These are phyloP conservation scores for Chaetomium sp. DNA, from an alignment of 2,329 filamentous ascomycete species.

Conservation along the genomic window DNA sequence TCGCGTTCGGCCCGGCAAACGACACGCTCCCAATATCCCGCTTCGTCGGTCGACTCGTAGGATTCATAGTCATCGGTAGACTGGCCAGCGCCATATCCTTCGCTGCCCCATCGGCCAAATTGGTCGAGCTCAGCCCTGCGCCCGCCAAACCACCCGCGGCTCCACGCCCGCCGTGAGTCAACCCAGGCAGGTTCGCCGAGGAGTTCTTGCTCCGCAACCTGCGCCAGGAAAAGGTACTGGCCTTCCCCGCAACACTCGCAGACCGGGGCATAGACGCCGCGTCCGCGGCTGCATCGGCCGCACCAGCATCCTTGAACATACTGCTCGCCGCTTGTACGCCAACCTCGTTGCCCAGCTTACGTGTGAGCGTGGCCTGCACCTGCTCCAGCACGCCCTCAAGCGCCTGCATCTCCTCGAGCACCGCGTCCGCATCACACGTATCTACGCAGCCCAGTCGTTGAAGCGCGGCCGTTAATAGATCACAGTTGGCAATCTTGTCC, in stretches of 20 bases:
- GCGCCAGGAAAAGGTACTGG: conserved; percentile 79
- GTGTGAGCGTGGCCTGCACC: conserved; percentile 66
- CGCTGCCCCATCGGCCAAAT: conserved; percentile 32
- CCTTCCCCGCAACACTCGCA: conserved; percentile 63
- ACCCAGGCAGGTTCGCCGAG: conserved; percentile 51
- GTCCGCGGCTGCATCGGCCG: conserved; percentile 23
- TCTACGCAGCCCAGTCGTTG: conserved; percentile 79
- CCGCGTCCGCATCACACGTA: conserved; percentile 81
- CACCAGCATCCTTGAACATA: conserved; percentile 65
- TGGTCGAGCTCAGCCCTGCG: conserved; percentile 25
- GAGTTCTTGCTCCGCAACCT: conserved; percentile 87
- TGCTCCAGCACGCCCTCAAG: conserved; percentile 82
- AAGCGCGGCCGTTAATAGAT: conserved; percentile 81
- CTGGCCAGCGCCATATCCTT: conserved; percentile 61
- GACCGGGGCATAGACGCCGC: conserved; percentile 42
- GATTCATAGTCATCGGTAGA: conserved; percentile 66
- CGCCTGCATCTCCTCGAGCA: conserved; percentile 89
- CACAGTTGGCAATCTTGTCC: conserved; percentile 89
- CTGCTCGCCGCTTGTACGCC: conserved; percentile 68
- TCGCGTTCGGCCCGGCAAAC: conserved; percentile 77
- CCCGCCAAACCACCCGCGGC: conserved; percentile 31
- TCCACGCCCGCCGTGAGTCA: conserved; percentile 44
- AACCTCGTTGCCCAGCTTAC: conserved; percentile 90
- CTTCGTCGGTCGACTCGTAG: conserved; percentile 62
- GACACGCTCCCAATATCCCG: conserved; percentile 61